These are phyloP conservation scores for Aureobasidium leucospermi DNA, from an alignment of 2,329 filamentous ascomycete species.

Conservation along the genomic window DNA sequence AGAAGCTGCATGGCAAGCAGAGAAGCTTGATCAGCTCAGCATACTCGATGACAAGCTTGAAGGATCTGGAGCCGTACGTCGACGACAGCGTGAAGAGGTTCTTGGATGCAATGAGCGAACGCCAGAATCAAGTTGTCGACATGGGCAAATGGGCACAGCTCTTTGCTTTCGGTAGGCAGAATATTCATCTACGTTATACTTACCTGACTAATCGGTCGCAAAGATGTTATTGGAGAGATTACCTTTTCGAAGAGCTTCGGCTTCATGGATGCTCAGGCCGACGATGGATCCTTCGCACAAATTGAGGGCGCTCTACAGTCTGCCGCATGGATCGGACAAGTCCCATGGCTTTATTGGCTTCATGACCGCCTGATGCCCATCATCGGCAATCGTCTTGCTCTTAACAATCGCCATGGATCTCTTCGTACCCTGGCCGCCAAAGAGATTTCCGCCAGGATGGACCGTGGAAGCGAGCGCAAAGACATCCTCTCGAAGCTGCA, in stretches of 20 bases:
- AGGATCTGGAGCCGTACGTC: conserved; percentile 33
- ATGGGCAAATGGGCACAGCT: conserved; percentile 34
- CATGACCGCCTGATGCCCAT: conserved; percentile 30
- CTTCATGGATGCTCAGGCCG: conserved; percentile 28
- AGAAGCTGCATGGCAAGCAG: conserved; percentile 30
- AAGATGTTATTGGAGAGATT: conserved; percentile 37
- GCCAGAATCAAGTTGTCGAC: conserved; percentile 24
- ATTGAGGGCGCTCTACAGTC: conserved; percentile 29
- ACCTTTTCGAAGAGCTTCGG: conserved; percentile 32
- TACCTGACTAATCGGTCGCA: not conserved
- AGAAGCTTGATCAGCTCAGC: conserved; percentile 28
- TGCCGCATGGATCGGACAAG: conserved; percentile 32
- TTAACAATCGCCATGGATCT: conserved; percentile 28
- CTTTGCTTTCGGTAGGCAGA: conserved; percentile 31
- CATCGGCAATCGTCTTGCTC: conserved; percentile 31
- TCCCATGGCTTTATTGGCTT: conserved; percentile 27
- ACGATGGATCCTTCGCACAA: conserved; percentile 29
- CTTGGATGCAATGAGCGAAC: conserved; percentile 25
- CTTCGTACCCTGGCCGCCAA: conserved; percentile 27
- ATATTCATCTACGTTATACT: not conserved
- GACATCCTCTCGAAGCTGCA: conserved; percentile 34
- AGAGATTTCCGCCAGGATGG: conserved; percentile 25
- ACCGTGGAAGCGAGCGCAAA: conserved; percentile 27
- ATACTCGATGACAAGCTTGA: conserved; percentile 33
- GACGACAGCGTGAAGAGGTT: conserved; percentile 32